These are phyloP conservation scores for Alternaria viburni DNA, from an alignment of 2,329 filamentous ascomycete genomes.

Conservation along the genomic window DNA sequence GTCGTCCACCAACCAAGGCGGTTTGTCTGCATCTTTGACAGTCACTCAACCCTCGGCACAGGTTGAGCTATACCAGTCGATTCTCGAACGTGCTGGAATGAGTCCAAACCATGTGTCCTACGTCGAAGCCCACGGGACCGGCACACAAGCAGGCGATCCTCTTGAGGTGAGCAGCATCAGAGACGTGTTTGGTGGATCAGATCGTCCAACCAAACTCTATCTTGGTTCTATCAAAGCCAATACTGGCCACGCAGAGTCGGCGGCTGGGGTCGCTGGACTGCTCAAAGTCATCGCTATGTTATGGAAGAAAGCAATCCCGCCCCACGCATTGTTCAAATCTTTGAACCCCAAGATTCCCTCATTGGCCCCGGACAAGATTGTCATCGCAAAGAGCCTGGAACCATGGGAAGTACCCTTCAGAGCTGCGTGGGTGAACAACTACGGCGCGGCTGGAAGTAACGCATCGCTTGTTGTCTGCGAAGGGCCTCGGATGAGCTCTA, in stretches of 20 bases:
- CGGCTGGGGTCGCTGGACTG: conserved; percentile 41
- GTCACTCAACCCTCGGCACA: conserved; percentile 22
- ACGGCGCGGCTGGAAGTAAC: conserved; percentile 7
- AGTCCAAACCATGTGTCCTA: conserved; percentile 12
- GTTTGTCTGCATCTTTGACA: conserved; percentile 15
- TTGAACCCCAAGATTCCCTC: conserved; percentile 26
- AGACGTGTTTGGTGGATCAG: conserved; percentile 11
- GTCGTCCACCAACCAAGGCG: conserved; percentile 19
- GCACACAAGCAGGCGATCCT: conserved; percentile 24
- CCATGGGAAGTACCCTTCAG: conserved; percentile 3
- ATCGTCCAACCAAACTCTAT: conserved; percentile 8
- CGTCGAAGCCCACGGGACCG: conserved; percentile 27
- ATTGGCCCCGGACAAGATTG: conserved; percentile 4
- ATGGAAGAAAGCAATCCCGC: conserved; percentile 17
- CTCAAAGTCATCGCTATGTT: conserved; percentile 29
- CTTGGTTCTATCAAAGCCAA: conserved; percentile 44
- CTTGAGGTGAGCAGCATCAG: conserved; percentile 17
- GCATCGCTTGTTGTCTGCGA: conserved; percentile 8
- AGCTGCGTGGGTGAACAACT: conserved; percentile 6
- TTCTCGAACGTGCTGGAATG: conserved; percentile 15
- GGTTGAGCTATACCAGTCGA: conserved; percentile 13
- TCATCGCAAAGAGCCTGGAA: conserved; percentile 5
- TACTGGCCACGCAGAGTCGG: conserved; percentile 45
- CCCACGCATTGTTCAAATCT: conserved; percentile 19
- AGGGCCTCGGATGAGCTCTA: background rate